A percentile compares a stretch with the other conserved stretches of the same genome.
These are phyloP conservation scores for Beta lomatogona DNA, from an alignment of 179 eudicot species.

Conservation along the genomic window DNA sequence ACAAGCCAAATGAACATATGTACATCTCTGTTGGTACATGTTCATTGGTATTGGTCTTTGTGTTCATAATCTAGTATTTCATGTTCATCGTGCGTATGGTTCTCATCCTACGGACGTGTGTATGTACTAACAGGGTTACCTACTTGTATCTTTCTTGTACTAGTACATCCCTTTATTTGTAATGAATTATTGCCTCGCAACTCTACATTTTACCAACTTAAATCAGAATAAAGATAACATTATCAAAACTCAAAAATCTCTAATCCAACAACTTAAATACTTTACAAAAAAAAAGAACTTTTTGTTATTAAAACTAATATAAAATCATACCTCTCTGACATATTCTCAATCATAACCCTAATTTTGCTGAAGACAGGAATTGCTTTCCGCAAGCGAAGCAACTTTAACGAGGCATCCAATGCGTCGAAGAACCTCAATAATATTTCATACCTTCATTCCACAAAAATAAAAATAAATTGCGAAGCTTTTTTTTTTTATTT, in stretches of 20 bases:
- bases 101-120: no score
- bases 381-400: constrained; percentile 62
- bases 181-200: no score
- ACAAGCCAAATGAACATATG: no score
- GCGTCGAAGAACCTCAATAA: constrained; percentile 58
- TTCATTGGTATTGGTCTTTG: no score
- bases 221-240: neutral
- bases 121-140: no score
- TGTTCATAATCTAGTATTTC: no score
- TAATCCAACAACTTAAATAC: neutral
- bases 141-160: neutral
- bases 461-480: constrained; percentile 21
- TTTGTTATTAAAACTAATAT: neutral
- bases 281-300: no score
- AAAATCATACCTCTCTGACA: constrained; percentile 58
- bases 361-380: constrained; percentile 56
- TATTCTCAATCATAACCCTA: constrained; percentile 55
- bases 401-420: constrained; percentile 63
- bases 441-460: constrained; percentile 52
- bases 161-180: no score
- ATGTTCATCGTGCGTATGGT: no score
- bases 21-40: no score
- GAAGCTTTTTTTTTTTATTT: neutral
- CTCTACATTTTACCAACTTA: neutral
- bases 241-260: neutral